Base-by-base conservation (phyloP, 495 filamentous ascomycete genomes). In the Rostrohypoxylon terebratum region DNA sequence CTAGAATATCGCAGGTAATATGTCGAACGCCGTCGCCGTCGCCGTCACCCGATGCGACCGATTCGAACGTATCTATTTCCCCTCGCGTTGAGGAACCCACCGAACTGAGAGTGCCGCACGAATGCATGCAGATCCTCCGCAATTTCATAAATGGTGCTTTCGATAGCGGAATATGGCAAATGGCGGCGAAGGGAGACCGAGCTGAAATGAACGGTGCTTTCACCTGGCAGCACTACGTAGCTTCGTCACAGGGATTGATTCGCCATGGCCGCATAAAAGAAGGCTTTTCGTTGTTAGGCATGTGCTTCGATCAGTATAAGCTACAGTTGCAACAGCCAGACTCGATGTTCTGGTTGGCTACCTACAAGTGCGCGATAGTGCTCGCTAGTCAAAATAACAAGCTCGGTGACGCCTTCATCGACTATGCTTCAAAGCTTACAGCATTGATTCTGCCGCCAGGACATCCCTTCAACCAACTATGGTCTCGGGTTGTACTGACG, bases 1-100 rank as follows among this genome's bases (percentile, higher is more conserved):
- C 68, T 21, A 59, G 40, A 44, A 50, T 64, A 57, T 13, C 68
- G 18, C 74, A 77, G 6, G 77, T 83, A 40, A 53, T 77, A 20
- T 80, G 76, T 71, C 75, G 76, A 10, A 79, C 77, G 11, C 81
- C 81, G 0, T 77, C 80, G 3, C 78, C 75, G 5, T 61, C 64
- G 11, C 68, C 68, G 0, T 66, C 68, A 1, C 74, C 74, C 20
- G 68, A 74, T 5, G 54, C 57, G 34, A 36, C 80, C 57, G 59
- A 71, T 31, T 74, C 74, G 1, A 63, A 25, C 6, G 10, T 53
- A 8, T 57, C 66, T 16, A 72, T 81, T 16, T 75, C 80, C 8
- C 71, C 65, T 0, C 73, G 71, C 28, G 64, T 81, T 21, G 72
- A 78, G 28, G 77, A 73, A 6, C 68, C 75, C 16, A 64, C 54